A percentile compares a stretch with the other conserved stretches of the same genome.
Conservation (phyloP, 371 early-diverging fungal species). For the Syncephalastrum contaminatum region DNA sequence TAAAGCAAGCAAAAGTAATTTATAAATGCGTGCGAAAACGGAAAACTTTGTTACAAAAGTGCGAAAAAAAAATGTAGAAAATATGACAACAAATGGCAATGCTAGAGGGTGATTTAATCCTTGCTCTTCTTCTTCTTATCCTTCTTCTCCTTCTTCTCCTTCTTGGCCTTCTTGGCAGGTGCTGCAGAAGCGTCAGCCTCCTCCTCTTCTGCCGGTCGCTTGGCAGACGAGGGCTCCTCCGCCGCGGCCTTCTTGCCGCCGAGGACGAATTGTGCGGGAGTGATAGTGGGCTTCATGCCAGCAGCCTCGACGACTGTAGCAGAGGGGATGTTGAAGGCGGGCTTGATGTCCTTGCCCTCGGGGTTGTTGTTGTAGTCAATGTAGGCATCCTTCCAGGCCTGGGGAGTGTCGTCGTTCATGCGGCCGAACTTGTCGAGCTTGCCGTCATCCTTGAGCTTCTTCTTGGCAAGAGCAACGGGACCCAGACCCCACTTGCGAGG, state of each 20-base stretch:
- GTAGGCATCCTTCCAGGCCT: slow-evolving; percentile 70
- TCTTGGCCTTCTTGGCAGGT: slow-evolving; percentile 25
- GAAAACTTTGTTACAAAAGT: too few species aligned
- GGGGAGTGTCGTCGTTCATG: slow-evolving; percentile 82
- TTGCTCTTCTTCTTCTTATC: slow-evolving; percentile 47
- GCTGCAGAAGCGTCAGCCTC: slow-evolving; percentile 2
- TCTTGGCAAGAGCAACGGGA: slow-evolving; percentile 92
- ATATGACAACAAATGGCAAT: too few species aligned
- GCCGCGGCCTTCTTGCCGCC: slow-evolving; percentile 37
- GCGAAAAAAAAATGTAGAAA: too few species aligned
- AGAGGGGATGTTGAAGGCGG: slow-evolving; percentile 34
- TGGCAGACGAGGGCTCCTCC: slow-evolving; percentile 24
- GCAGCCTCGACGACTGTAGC: slow-evolving; percentile 38
- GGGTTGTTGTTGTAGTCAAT: slow-evolving; percentile 67
- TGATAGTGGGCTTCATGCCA: slow-evolving; percentile 36
- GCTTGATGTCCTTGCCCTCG: slow-evolving; percentile 36
- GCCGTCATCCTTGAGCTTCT: slow-evolving; percentile 95
- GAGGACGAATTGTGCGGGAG: slow-evolving; percentile 15
- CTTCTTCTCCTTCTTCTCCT: slow-evolving; percentile 32
- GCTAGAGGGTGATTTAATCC: slow-evolving; percentile 20
- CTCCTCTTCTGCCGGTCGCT: slow-evolving; percentile 28
- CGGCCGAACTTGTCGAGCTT: slow-evolving; percentile 97
- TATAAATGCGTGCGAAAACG: too few species aligned
- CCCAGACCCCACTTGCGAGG: slow-evolving; percentile 98
- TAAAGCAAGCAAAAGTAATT: too few species aligned